These are phyloP conservation scores for Vicia sativa DNA, from an alignment of 306 rosid species.

Conservation along the genomic window DNA sequence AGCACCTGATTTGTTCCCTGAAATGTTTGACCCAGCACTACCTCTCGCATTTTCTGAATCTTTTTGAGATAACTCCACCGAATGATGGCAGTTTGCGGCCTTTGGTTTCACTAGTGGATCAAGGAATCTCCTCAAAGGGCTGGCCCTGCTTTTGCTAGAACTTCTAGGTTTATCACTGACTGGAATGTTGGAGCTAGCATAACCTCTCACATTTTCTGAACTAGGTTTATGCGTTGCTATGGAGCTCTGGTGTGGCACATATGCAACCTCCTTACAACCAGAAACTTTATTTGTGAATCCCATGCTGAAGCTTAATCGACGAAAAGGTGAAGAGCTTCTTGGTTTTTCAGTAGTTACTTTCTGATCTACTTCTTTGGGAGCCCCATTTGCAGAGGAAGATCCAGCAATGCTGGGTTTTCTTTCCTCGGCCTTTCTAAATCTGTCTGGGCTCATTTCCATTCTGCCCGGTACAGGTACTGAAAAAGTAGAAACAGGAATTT, in stretches of 20 bases:
- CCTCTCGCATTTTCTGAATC: slow-evolving; percentile 45
- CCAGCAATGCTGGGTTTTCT: slow-evolving; percentile 39
- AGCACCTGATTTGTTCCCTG: slow-evolving; percentile 51
- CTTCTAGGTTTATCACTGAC: slow-evolving; percentile 53
- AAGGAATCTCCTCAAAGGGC: slow-evolving; percentile 88
- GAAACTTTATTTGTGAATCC: slow-evolving; percentile 62
- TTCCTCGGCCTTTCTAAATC: slow-evolving; percentile 51
- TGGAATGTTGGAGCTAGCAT: slow-evolving; percentile 50
- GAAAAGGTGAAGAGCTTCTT: slow-evolving; percentile 85
- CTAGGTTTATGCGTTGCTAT: slow-evolving; percentile 45
- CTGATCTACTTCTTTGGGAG: slow-evolving; percentile 47
- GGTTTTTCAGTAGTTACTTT: slow-evolving; percentile 59
- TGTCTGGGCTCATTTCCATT: slow-evolving; percentile 57
- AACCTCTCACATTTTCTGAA: slow-evolving; percentile 45
- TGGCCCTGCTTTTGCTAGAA: slow-evolving; percentile 64
- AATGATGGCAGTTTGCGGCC: slow-evolving; percentile 49
- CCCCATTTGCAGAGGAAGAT: slow-evolving; percentile 42
- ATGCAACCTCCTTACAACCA: slow-evolving; percentile 59
- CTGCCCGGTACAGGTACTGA: slow-evolving; percentile 40
- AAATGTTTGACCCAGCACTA: slow-evolving; percentile 47
- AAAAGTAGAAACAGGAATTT: slow-evolving; percentile 42
- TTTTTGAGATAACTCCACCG: slow-evolving; percentile 49
- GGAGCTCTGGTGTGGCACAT: slow-evolving; percentile 50
- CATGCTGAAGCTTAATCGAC: slow-evolving; percentile 58
- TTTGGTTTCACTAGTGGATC: slow-evolving; percentile 77